Conservation (phyloP, 176 grass and related monocot genomes). For the Hyparrhenia diplandra region DNA sequence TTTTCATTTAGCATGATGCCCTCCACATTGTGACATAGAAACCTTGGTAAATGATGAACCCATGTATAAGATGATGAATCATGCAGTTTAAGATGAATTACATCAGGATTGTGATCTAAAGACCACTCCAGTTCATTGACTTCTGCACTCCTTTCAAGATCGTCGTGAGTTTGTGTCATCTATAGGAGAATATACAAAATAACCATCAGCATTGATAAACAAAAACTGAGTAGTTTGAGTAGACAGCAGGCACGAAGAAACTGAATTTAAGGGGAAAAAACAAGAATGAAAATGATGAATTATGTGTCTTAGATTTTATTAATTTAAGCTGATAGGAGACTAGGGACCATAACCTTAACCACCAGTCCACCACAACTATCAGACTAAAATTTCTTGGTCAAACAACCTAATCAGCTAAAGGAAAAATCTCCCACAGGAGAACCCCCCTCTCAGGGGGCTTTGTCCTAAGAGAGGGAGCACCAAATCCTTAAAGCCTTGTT, state of each 20-base stretch:
- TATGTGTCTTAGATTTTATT: not conserved
- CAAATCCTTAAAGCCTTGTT: not conserved
- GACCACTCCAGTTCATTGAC: constrained; percentile 77
- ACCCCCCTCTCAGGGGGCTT: too few relatives aligned
- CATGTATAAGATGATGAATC: not conserved
- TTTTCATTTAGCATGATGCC: not conserved
- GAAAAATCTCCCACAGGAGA: not conserved
- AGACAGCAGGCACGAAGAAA: not conserved
- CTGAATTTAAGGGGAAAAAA: not conserved
- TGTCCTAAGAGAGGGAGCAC: too few relatives aligned
- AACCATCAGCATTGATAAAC: not conserved
- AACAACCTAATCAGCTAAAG: constrained; percentile 1
- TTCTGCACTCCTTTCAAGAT: constrained; percentile 62
- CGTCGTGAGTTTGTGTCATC: constrained; percentile 43
- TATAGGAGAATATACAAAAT: not conserved
- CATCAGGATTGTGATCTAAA: constrained; percentile 57
- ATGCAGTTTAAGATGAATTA: constrained; percentile 39
- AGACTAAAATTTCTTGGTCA: not conserved
- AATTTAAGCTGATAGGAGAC: not conserved
- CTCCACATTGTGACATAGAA: constrained; percentile 17
- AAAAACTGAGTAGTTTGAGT: not conserved
- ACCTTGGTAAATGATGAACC: not conserved
- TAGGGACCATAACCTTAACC: not conserved
- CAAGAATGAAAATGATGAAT: not conserved
- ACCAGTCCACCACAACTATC: too few relatives aligned